phyloP scores from a whole-genome alignment of 805 yeast genomes.

The Kuraishia cidri region DNA sequence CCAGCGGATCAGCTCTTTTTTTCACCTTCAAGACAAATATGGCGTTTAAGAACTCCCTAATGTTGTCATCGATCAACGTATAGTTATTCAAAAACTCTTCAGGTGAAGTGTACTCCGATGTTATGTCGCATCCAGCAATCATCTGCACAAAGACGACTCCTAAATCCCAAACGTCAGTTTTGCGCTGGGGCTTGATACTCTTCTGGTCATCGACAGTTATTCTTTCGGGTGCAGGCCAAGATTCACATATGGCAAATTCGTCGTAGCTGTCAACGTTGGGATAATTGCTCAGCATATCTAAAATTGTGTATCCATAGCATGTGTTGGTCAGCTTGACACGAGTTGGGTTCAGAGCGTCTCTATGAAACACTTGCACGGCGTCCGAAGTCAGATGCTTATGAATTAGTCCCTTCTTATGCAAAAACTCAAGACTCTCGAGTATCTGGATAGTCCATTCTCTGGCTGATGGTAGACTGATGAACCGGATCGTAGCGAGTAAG shows the following conservation, averaged over 20 bases:
- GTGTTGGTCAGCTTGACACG: constrained; percentile 52
- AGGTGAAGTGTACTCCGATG: constrained; percentile 50
- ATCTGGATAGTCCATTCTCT: constrained; percentile 85
- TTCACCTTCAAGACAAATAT: constrained; percentile 60
- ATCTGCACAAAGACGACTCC: constrained; percentile 72
- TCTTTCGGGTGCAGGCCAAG: constrained; percentile 83
- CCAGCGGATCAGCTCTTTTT: constrained; percentile 76
- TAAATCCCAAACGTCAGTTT: constrained; percentile 90
- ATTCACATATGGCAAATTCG: constrained; percentile 11
- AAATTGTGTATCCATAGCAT: constrained; percentile 43
- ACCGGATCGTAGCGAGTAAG: constrained; percentile 56
- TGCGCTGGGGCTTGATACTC: constrained; percentile 48
- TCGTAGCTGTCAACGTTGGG: constrained; percentile 17
- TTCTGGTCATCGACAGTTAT: constrained; percentile 13
- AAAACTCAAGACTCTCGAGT: constrained; percentile 72
- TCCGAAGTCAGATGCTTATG: constrained; percentile 64
- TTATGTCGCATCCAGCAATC: constrained; percentile 49
- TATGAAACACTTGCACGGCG: constrained; percentile 44
- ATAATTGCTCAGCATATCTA: constrained; percentile 23
- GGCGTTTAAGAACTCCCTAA: constrained; percentile 55
- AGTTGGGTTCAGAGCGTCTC: constrained; percentile 43
- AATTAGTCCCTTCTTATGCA: constrained; percentile 78
- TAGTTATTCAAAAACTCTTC: constrained; percentile 43
- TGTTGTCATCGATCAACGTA: constrained; percentile 35
- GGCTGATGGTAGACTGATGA: constrained; percentile 64